A percentile compares a stretch with the other conserved stretches of the same genome.
Conservation (phyloP, 78 protist species). For the Emiliania huxleyi region DNA sequence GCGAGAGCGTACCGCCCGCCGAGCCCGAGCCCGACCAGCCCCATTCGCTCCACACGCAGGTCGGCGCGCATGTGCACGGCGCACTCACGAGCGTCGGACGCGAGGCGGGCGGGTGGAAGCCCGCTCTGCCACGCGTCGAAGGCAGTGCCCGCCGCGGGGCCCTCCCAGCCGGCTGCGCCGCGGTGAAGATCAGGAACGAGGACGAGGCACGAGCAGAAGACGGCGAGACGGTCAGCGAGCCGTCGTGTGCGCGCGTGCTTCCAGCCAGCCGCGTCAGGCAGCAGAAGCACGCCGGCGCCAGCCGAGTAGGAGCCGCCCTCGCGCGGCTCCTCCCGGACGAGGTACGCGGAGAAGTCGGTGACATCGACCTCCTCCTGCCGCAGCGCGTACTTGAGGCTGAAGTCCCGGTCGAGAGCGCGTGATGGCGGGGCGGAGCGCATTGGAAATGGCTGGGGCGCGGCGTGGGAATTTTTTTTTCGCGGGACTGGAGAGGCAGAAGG, state of each 20-base stretch:
- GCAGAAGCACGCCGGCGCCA: background rate
- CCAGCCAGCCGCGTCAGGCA: background rate
- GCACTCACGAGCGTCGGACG: background rate
- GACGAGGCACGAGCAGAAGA: background rate
- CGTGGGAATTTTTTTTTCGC: too few relatives aligned
- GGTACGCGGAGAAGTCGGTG: background rate
- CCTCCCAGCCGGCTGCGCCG: background rate
- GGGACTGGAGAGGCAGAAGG: too few relatives aligned
- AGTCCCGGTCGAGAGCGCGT: background rate
- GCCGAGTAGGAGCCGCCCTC: background rate
- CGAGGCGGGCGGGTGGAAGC: background rate
- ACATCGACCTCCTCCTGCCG: background rate
- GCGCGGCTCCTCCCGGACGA: background rate
- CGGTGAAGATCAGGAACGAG: background rate
- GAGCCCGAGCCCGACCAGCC: background rate
- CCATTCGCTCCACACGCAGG: background rate
- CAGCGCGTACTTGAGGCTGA: background rate
- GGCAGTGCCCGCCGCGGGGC: background rate
- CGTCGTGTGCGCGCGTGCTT: background rate
- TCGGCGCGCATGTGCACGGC: background rate
- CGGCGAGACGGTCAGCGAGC: conserved; percentile 6
- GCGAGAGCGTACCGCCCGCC: background rate
- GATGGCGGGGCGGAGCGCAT: too few relatives aligned
- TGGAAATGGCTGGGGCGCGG: too few relatives aligned
- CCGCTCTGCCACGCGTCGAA: background rate